Conservation (phyloP, 176 grass and related monocot species). For the Cenchrus purpureus region DNA sequence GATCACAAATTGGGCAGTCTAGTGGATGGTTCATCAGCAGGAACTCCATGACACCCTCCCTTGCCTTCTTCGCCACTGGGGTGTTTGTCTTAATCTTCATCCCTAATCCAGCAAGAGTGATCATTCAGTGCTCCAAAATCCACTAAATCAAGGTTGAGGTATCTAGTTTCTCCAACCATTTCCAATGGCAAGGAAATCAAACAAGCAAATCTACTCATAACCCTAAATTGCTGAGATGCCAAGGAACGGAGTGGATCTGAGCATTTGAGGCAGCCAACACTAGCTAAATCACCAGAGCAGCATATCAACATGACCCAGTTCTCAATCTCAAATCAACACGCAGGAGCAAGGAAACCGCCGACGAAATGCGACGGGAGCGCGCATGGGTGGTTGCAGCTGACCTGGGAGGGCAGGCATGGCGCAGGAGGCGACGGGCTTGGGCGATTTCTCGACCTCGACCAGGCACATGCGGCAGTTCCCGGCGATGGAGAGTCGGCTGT, state of each 20-base stretch:
- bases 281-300: background rate
- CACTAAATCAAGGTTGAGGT: background rate
- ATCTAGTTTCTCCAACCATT: background rate
- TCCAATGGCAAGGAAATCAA: background rate
- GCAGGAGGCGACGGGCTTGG: slow-evolving; percentile 98
- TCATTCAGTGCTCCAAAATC: background rate
- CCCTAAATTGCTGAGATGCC: background rate
- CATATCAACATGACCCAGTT: background rate
- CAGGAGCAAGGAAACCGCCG: background rate
- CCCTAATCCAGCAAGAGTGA: slow-evolving; percentile 55
- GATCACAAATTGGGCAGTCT: slow-evolving; percentile 97
- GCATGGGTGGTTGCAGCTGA: background rate
- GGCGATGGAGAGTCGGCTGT: slow-evolving; percentile 84
- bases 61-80: slow-evolving; percentile 94
- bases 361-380: background rate
- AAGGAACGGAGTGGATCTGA: slow-evolving; percentile 32
- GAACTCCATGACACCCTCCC: slow-evolving; percentile 99
- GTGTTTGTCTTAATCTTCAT: slow-evolving; percentile 99
- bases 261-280: background rate
- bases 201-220: background rate
- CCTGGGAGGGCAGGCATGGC: slow-evolving; percentile 98
- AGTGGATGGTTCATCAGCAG: slow-evolving; percentile 95
- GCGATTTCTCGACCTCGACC: slow-evolving; percentile 99
- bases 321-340: background rate
- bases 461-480: slow-evolving; percentile 99